Base-by-base conservation (phyloP, 352 stramenopile genomes). In the Pythium dissimile region DNA sequence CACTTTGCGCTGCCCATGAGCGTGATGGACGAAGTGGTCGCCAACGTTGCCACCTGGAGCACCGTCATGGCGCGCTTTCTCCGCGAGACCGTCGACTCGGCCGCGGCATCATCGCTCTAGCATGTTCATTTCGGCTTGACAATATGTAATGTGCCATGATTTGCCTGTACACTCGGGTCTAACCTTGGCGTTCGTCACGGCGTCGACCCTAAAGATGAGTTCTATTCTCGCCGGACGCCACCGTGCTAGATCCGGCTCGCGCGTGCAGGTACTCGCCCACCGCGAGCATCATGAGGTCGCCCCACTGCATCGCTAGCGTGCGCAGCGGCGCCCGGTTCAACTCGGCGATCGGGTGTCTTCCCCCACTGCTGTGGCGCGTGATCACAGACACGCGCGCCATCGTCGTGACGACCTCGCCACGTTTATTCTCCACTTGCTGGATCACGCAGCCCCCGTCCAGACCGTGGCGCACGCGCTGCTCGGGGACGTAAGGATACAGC, bases 401-500 rank as follows among this genome's bases (percentile, higher is more conserved):
- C 30, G 41, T 52, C 5, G 42, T 41, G 13, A 62, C 8, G 16
- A 2, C 5, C 18, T 39, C 12, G 23, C 35, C 54, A 12, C 42
- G 21, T 8, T 28, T 10, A 3, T 11, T 28, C 23, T 13, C 15
- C 7, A 60, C 52, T 30, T 48, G 43, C 15, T 24, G 34, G 16
- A 54, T 54, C 20, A 53, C 15, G 20, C 28, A 43, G 12, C 26
- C 34, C 32, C 46, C 46, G n/a, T 45, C 21, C 2, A 63, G 20
- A 31, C 56, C 55, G 45, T 56, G 24, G 21, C 55, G 55, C 11
- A 65, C 34, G 27, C 57, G 57, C 10, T 48, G 27, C 2, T 15
- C 5, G 1, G 57, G 57, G 15, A 55, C 43, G 50, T 65, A 65
- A 31, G 57, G 57, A 50, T 65, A 65, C 28, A 65, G 27, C 18